Evolutionary conservation across 78 protist species (phyloP).

Genomic region (Salpingoeca rosetta): DNA sequence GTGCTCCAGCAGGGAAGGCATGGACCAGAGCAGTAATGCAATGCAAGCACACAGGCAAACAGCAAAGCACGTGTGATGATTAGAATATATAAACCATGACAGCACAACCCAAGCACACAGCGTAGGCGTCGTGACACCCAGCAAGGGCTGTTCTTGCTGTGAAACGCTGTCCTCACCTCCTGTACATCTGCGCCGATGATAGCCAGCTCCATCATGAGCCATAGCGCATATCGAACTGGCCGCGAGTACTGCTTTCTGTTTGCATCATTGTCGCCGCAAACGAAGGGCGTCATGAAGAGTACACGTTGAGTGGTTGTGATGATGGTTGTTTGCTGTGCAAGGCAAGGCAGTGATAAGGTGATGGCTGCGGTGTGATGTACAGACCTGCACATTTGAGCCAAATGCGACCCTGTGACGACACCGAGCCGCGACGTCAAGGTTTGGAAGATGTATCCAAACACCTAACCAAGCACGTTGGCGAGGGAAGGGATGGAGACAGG

Average conservation of each 20-base stretch:
- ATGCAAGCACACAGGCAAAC: no score
- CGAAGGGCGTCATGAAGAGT: not conserved
- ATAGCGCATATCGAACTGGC: constrained; percentile 30
- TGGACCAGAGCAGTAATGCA: no score
- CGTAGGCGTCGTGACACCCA: no score
- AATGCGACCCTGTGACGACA: constrained; percentile 66
- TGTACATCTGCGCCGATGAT: constrained; percentile 67
- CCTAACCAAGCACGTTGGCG: no score
- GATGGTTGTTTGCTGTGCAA: not conserved
- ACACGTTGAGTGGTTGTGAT: not conserved
- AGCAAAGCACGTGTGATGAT: no score
- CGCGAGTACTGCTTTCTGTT: constrained; percentile 48
- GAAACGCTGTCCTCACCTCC: no score
- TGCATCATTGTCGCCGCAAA: not conserved
- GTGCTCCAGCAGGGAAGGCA: no score
- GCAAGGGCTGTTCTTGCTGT: no score
- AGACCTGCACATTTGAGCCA: not conserved
- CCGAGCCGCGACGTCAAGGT: constrained; percentile 61
- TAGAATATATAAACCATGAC: no score
- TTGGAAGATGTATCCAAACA: constrained; percentile 58
- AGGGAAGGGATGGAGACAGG: no score
- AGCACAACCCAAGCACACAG: no score
- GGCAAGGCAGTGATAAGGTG: not conserved
- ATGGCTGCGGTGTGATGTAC: not conserved
- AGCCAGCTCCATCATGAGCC: constrained; percentile 74